These are phyloP conservation scores for Proliferodiscus dingleyae DNA, from an alignment of 2,329 filamentous ascomycete genomes.

Conservation along the genomic window DNA sequence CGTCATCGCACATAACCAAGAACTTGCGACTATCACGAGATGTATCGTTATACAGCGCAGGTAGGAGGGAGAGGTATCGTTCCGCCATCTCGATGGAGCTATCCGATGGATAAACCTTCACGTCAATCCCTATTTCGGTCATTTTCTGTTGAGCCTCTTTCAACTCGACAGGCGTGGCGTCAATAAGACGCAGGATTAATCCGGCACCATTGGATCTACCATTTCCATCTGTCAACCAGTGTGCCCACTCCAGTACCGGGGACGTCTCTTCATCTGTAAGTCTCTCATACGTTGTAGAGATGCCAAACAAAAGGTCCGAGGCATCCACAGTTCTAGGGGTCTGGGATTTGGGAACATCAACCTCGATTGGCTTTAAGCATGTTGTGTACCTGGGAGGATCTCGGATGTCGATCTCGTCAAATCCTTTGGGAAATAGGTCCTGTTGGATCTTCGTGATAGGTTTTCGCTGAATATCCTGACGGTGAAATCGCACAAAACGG, in stretches of 20 bases:
- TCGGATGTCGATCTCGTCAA: constrained; percentile 45
- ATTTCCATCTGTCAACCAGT: constrained; percentile 53
- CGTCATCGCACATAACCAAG: constrained; percentile 33
- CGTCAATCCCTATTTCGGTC: constrained; percentile 47
- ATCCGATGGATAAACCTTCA: constrained; percentile 52
- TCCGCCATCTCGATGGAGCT: constrained; percentile 52
- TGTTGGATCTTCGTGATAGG: constrained; percentile 47
- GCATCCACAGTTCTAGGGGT: constrained; percentile 47
- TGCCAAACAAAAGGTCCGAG: constrained; percentile 54
- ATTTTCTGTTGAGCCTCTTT: constrained; percentile 44
- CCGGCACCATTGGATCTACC: constrained; percentile 53
- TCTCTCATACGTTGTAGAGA: constrained; percentile 53
- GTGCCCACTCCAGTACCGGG: constrained; percentile 54
- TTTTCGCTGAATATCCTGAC: constrained; percentile 45
- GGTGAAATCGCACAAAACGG: constrained; percentile 49
- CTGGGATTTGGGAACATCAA: constrained; percentile 47
- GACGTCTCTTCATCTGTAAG: constrained; percentile 48
- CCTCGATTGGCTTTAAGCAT: constrained; percentile 46
- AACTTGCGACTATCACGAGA: constrained; percentile 42
- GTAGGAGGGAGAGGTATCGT: constrained; percentile 51
- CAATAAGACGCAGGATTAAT: constrained; percentile 49
- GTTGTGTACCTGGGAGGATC: constrained; percentile 37
- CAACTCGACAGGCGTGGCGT: constrained; percentile 48
- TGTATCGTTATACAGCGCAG: constrained; percentile 48
- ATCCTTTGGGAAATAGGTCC: constrained; percentile 40